Conservation (phyloP, 768 basidiomycete species). For the Hydnum rufescens region DNA sequence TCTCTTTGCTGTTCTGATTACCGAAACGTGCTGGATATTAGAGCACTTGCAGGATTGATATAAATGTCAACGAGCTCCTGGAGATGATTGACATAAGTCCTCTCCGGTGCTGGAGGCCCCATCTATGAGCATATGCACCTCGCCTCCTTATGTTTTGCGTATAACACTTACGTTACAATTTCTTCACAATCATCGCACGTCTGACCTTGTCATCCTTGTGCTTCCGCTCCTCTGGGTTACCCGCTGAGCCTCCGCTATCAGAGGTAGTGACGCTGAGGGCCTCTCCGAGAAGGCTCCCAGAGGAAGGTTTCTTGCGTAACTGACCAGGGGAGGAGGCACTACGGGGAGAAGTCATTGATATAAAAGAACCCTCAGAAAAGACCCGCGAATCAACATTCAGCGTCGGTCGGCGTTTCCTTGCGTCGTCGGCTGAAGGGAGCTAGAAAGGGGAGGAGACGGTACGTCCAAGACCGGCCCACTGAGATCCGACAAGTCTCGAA, state of each 20-base stretch:
- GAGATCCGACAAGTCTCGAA: conserved; percentile 89
- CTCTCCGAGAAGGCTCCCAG: conserved; percentile 36
- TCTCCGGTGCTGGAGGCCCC: conserved; percentile 56
- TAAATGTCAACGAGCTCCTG: conserved; percentile 91
- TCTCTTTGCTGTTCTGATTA: conserved; percentile 57
- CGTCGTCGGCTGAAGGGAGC: background rate
- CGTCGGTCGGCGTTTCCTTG: conserved; percentile 25
- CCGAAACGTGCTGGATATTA: conserved; percentile 45
- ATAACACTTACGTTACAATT: conserved; percentile 59
- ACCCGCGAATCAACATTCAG: background rate
- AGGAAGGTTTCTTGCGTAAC: conserved; percentile 45
- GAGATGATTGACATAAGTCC: conserved; percentile 85
- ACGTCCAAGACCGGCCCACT: conserved; percentile 16
- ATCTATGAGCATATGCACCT: conserved; percentile 7
- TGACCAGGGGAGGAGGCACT: conserved; percentile 23
- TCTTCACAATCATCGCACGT: conserved; percentile 72
- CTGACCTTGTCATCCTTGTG: conserved; percentile 82
- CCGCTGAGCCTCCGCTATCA: conserved; percentile 45
- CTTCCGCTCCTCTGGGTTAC: conserved; percentile 47
- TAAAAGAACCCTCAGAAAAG: background rate
- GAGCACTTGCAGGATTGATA: conserved; percentile 60
- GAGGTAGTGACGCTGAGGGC: conserved; percentile 48
- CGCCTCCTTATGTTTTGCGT: no score
- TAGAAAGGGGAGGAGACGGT: background rate
- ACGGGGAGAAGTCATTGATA: background rate